Evolutionary conservation across 768 basidiomycete genomes (phyloP).

Genomic region (Tephrocybe sp.): DNA sequence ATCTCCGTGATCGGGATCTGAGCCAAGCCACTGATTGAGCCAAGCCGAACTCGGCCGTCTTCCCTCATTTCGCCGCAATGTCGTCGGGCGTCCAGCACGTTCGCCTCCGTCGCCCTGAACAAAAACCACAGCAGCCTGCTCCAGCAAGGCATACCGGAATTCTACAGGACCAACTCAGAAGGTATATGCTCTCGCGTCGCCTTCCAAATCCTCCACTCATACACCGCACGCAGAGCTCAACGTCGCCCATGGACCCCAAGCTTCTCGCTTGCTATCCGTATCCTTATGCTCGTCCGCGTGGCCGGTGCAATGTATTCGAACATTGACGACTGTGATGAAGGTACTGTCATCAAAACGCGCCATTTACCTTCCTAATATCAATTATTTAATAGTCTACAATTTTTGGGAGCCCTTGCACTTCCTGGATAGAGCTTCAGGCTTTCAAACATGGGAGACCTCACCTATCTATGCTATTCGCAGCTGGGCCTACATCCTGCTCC

Average conservation of each 20-base stretch:
- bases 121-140: constrained; percentile 24
- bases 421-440: constrained; percentile 78
- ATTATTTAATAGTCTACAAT: constrained; percentile 73
- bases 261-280: constrained; percentile 79
- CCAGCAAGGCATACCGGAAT: constrained; percentile 59
- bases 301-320: constrained; percentile 92
- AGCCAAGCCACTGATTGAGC: constrained; percentile 13
- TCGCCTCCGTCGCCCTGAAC: constrained; percentile 47
- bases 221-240: constrained; percentile 44
- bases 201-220: constrained; percentile 10
- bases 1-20: constrained; percentile 13
- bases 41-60: constrained; percentile 8
- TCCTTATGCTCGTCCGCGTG: constrained; percentile 78
- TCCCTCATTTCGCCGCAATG: constrained; percentile 22
- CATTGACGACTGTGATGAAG: constrained; percentile 96
- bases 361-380: neutral
- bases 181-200: constrained; percentile 35
- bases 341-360: constrained; percentile 33
- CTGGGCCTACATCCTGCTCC: constrained; percentile 89
- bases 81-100: constrained; percentile 40
- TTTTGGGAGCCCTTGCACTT: constrained; percentile 99
- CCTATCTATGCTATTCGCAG: constrained; percentile 90
- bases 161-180: constrained; percentile 77
- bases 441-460: constrained; percentile 98
- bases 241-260: constrained; percentile 83